Base-by-base conservation (phyloP, 2,329 filamentous ascomycete genomes). In the Tolypocladium inflatum region DNA sequence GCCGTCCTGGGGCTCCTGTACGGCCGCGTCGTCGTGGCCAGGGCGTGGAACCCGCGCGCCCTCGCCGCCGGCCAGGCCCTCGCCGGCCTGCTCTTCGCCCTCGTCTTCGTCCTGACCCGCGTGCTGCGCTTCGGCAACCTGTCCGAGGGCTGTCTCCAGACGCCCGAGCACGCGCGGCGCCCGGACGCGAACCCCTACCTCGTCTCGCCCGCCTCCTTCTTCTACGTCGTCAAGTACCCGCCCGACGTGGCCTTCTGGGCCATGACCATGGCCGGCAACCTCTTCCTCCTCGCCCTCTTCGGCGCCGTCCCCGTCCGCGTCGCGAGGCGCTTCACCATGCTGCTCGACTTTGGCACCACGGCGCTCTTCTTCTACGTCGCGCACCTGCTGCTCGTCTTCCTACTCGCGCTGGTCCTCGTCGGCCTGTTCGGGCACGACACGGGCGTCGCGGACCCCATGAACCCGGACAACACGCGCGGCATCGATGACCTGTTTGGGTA, bases 161-260 rank as follows among this genome's bases (percentile, higher is more conserved):
- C 73, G 3, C 71, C 73, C 0, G 74, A 73, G 26, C 72, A 77
- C 23, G 55, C 59, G 10, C 58, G 57, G 13, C 64, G 66, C 21
- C 68, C 71, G 0, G 57, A 61, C 4, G 57, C 54, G 15, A 78
- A 79, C 60, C 75, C 70, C 2, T 78, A 78, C 52, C 70, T 79
- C 19, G 68, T 63, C 5, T 78, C 76, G 0, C 63, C 65, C 1
- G 63, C 66, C 33, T 72, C 76, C 7, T 79, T 79, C 67, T 76
- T 79, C 64, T 79, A 78, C 67, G 62, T 78, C 50, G 65, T 73
- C 61, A 78, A 78, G 63, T 78, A 78, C 54, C 76, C 77, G 0
- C 77, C 77, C 5, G 77, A 79, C 60, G 68, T 78, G 4, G 75
- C 75, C 4, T 78, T 76, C 59, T 76, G 74, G 69, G 67, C 74